Percentiles rank a stretch among this genome's conserved stretches.
Evolutionary conservation across 768 basidiomycete species (phyloP).

Genomic region (Tricholoma matsutake): DNA sequence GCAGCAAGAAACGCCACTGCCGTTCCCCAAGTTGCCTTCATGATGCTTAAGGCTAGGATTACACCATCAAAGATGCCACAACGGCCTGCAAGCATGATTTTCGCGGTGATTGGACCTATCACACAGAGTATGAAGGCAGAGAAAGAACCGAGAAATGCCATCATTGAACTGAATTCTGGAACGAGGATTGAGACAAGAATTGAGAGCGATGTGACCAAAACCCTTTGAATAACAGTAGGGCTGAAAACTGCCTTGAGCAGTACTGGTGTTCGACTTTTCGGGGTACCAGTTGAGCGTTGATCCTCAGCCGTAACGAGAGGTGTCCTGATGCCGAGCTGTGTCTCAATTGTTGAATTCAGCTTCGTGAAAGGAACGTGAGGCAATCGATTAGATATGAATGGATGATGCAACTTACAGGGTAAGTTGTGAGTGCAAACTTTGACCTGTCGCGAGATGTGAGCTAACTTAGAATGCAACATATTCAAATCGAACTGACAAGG

Average conservation of each 20-base stretch:
- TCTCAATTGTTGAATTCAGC: conserved; percentile 82
- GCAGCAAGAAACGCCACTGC: conserved; percentile 53
- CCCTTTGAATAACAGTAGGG: conserved; percentile 48
- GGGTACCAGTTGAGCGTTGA: conserved; percentile 20
- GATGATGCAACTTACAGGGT: conserved; percentile 55
- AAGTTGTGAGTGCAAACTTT: conserved; percentile 82
- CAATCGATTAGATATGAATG: not conserved
- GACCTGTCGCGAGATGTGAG: conserved; percentile 44
- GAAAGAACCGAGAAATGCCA: conserved; percentile 92
- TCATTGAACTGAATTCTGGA: conserved; percentile 77
- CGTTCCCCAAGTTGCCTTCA: conserved; percentile 82
- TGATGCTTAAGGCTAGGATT: conserved; percentile 47
- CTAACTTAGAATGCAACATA: not conserved
- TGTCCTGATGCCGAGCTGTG: conserved; percentile 64
- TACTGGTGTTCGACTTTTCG: conserved; percentile 21
- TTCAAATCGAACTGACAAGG: conserved; percentile 47
- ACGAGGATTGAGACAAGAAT: conserved; percentile 70
- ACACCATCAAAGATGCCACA: conserved; percentile 50
- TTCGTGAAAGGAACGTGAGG: conserved; percentile 24
- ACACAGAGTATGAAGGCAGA: conserved; percentile 75
- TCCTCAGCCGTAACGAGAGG: conserved; percentile 37
- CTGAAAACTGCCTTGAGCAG: conserved; percentile 36
- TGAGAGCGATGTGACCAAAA: conserved; percentile 54
- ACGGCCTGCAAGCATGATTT: conserved; percentile 52
- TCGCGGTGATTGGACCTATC: conserved; percentile 73